Evolutionary conservation across 2,329 filamentous ascomycete species (phyloP).

Genomic region (Colletotrichum navitas): DNA sequence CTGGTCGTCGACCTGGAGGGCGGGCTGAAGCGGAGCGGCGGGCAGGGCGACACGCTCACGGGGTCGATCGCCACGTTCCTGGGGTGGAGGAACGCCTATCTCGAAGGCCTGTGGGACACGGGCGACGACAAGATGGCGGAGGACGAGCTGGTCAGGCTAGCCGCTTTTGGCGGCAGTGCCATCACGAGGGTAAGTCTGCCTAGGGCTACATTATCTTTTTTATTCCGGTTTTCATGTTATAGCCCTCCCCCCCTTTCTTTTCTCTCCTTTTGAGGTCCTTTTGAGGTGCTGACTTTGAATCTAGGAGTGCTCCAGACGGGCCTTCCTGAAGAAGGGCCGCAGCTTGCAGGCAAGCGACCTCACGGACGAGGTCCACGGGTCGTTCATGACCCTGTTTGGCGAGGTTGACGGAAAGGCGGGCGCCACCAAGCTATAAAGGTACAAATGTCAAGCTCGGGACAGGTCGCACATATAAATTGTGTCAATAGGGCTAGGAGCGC

Average conservation of each 20-base stretch:
- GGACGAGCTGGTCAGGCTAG: constrained; percentile 77
- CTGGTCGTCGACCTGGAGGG: constrained; percentile 82
- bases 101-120: constrained; percentile 79
- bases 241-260: no score
- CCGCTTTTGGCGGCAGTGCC: constrained; percentile 87
- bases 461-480: neutral
- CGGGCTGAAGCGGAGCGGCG: constrained; percentile 89
- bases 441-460: neutral
- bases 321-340: constrained; percentile 87
- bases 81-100: constrained; percentile 89
- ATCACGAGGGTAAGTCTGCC: constrained; percentile 78
- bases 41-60: constrained; percentile 95
- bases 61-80: constrained; percentile 90
- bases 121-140: constrained; percentile 53
- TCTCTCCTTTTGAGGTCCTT: neutral
- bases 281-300: constrained; percentile 40
- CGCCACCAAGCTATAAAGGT: constrained; percentile 51
- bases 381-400: constrained; percentile 85
- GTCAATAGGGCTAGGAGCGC: no score
- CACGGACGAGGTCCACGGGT: constrained; percentile 87
- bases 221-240: neutral
- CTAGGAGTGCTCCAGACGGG: constrained; percentile 84
- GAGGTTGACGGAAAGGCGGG: constrained; percentile 66
- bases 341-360: constrained; percentile 93
- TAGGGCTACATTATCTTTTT: neutral